These are phyloP conservation scores for barley (Hordeum vulgare) DNA, from an alignment of 176 grass and related monocot species.

Conservation along the genomic window MorexV3_pseudomolecules_assembly NC_058522.1:326500573-326501072, in stretches of 20 bases:
- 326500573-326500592: background rate
- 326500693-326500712: conserved; percentile 71
- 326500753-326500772: conserved; percentile 35
- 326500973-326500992: conserved; percentile 14
- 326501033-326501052: conserved; percentile 36
- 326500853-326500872: conserved; percentile 70
- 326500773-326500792: conserved; percentile 54
- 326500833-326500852: conserved; percentile 76
- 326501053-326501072: conserved; percentile 87
- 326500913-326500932: conserved; percentile 79
- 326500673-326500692: conserved; percentile 89
- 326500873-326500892: conserved; percentile 87
- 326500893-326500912: conserved; percentile 66
- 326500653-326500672: conserved; percentile 80
- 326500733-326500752: conserved; percentile 58
- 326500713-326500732: conserved; percentile 87
- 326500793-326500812: conserved; percentile 95
- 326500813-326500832: conserved; percentile 94
- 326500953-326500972: conserved; percentile 17
- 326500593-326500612: conserved; percentile 49
- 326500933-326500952: conserved; percentile 38
- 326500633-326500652: conserved; percentile 94
- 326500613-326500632: conserved; percentile 78
- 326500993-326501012: conserved; percentile 17
- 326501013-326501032: background rate